phyloP scores from a whole-genome alignment of 1,284 basidiomycete species.

The Ustilago hordei region DNA sequence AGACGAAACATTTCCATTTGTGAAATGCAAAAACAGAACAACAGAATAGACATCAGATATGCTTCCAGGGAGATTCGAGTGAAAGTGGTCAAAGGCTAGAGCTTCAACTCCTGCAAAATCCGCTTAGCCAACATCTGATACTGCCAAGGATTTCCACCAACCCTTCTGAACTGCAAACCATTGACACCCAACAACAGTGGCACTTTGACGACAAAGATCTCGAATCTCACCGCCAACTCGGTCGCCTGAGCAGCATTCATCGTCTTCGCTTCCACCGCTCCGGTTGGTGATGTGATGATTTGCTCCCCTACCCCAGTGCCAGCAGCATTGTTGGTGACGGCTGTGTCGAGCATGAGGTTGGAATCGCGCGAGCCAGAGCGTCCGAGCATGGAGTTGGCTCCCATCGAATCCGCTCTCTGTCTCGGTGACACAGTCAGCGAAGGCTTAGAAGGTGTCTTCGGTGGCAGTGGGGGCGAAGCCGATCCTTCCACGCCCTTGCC shows the following conservation, averaged over 20 bases:
- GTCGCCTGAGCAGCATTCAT: conserved; percentile 46
- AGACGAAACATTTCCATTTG: neutral
- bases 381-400: conserved; percentile 30
- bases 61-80: neutral
- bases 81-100: conserved; percentile 68
- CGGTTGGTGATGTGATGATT: conserved; percentile 13
- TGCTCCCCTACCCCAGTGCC: conserved; percentile 6
- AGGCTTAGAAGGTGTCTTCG: conserved; percentile 40
- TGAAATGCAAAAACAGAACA: neutral
- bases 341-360: conserved; percentile 35
- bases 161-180: conserved; percentile 93
- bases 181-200: conserved; percentile 89
- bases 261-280: conserved; percentile 29
- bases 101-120: conserved; percentile 90
- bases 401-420: conserved; percentile 53
- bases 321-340: neutral
- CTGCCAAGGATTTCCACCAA: conserved; percentile 94
- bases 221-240: conserved; percentile 65
- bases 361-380: conserved; percentile 38
- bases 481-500: conserved; percentile 9
- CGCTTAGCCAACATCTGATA: conserved; percentile 92
- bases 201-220: conserved; percentile 68
- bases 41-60: neutral
- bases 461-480: conserved; percentile 22
- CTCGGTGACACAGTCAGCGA: conserved; percentile 32